A percentile compares a stretch with the other conserved stretches of the same genome.
These are phyloP conservation scores for Annulohypoxylon moriforme DNA, from an alignment of 495 filamentous ascomycete species.

Conservation along the genomic window DNA sequence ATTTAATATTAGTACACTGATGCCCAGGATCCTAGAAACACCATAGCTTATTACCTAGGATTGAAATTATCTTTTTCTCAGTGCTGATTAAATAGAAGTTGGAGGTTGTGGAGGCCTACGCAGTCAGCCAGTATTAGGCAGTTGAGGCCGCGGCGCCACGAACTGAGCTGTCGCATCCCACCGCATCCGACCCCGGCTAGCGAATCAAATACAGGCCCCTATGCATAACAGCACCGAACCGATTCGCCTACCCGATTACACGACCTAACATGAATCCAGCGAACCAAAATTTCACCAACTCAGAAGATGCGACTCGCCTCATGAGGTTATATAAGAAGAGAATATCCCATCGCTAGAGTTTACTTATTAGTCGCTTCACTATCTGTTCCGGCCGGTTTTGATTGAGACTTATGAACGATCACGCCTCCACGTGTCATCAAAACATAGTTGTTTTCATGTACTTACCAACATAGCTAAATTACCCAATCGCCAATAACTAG, in stretches of 20 bases:
- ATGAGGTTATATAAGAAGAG: neutral
- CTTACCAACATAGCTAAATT: neutral
- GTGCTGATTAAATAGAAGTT: conserved; percentile 3
- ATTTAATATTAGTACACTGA: neutral
- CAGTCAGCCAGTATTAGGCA: conserved; percentile 24
- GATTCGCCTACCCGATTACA: neutral
- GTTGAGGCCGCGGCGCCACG: neutral
- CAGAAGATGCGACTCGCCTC: neutral
- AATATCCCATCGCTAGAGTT: neutral
- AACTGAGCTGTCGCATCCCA: conserved; percentile 26
- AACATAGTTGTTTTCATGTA: neutral
- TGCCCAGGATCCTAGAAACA: neutral
- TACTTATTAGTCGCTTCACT: neutral
- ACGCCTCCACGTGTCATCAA: neutral
- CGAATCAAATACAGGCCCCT: conserved; percentile 24
- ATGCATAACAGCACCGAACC: neutral
- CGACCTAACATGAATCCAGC: neutral
- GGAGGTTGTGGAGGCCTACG: conserved; percentile 16
- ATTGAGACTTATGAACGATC: neutral
- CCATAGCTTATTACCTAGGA: no score
- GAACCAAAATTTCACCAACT: neutral
- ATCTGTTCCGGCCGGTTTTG: neutral
- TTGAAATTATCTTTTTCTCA: no score
- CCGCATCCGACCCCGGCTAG: neutral
- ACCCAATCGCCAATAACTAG: neutral